Evolutionary conservation across 2,329 filamentous ascomycete species (phyloP).

Genomic region (Colletotrichum echinochloae): DNA sequence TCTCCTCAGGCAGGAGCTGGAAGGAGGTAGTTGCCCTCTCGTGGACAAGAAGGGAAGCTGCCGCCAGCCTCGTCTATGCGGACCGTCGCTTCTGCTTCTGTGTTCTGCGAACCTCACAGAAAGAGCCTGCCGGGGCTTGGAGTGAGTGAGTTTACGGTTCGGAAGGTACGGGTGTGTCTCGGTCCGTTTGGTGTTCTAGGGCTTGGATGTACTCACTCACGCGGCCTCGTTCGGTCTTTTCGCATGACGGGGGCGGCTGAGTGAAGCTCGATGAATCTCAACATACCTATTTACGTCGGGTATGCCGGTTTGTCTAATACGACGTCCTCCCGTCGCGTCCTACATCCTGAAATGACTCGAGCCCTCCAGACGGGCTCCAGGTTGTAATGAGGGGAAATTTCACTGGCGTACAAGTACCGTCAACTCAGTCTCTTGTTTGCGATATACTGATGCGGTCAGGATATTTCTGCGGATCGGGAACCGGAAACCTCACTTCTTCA

Average conservation of each 20-base stretch:
- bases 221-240: neutral
- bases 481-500: neutral
- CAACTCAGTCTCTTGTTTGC: neutral
- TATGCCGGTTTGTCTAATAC: neutral
- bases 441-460: neutral
- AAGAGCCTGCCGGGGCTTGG: neutral
- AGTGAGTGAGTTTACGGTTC: neutral
- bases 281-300: neutral
- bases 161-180: neutral
- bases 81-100: neutral
- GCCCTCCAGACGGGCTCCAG: neutral
- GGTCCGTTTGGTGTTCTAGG: neutral
- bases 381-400: neutral
- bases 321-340: neutral
- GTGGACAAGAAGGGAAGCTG: neutral
- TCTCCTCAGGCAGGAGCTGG: neutral
- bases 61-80: neutral
- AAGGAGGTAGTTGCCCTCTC: neutral
- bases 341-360: neutral
- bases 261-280: neutral
- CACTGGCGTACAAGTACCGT: neutral
- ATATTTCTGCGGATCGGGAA: neutral
- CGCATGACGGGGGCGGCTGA: neutral
- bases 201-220: neutral
- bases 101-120: neutral